A percentile compares a stretch with the other conserved stretches of the same genome.
phyloP scores from a whole-genome alignment of 768 basidiomycete species.

The Pisolithus microcarpus region DNA sequence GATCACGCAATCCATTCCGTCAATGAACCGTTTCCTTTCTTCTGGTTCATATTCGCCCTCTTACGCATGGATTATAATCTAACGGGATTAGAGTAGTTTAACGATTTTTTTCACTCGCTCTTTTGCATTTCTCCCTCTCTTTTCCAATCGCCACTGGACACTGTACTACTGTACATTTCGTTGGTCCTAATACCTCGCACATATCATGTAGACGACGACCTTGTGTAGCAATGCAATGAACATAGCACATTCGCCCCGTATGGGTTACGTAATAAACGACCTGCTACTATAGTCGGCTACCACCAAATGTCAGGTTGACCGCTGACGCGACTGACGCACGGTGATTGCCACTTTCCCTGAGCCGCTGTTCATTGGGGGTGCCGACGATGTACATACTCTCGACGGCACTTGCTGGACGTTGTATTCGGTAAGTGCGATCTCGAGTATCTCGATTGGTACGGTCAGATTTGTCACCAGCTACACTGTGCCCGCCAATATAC shows the following conservation, averaged over 20 bases:
- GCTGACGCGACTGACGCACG: background rate
- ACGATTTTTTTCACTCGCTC: background rate
- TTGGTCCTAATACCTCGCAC: conserved; percentile 8
- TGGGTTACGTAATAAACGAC: background rate
- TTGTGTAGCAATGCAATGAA: background rate
- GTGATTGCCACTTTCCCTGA: background rate
- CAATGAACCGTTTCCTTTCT: conserved; percentile 21
- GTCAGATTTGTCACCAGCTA: conserved; percentile 1
- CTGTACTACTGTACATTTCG: conserved; percentile 8
- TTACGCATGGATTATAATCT: background rate
- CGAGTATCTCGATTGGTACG: conserved; percentile 2
- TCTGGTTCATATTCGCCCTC: conserved; percentile 6
- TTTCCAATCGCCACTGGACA: conserved; percentile 10
- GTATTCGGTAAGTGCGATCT: background rate
- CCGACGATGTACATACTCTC: too few species aligned
- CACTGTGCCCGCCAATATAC: conserved; percentile 5
- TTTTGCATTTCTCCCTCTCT: conserved; percentile 8
- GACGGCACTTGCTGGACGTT: background rate
- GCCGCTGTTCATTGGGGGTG: too few species aligned
- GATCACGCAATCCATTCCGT: conserved; percentile 49
- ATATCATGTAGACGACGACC: conserved; percentile 6
- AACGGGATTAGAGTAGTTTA: background rate
- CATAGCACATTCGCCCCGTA: background rate
- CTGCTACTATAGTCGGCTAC: background rate
- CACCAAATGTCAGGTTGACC: background rate